Evolutionary conservation across 1,139 yeast genomes (phyloP), one percentile per base, ranked within the genome.

Genomic region (Scheffersomyces cryptocercus): DNA sequence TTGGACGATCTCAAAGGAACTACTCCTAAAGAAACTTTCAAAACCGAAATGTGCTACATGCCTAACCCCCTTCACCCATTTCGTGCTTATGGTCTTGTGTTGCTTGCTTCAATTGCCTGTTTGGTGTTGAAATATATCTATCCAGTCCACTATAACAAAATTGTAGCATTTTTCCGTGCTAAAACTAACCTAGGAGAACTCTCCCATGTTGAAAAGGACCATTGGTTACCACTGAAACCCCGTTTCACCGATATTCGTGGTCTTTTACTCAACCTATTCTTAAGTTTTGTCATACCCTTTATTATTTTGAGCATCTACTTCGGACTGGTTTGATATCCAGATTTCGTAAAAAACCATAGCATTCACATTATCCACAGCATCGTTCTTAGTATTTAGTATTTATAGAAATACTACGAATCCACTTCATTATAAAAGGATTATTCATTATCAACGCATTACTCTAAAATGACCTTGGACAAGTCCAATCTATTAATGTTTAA

Each of bases 11-110:
- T 47, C 11, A 38, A 42, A 26, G 38, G 41, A 4, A 36, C 37
- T 14, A 30, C 37, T 28, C 33, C 43, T 7, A 11, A 29, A 11
- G 40, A 37, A 12, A 68, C 76, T 1, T 67, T 65, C 50, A 64
- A 69, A 36, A 81, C 91, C 0, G 64, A 74, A 33, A 74, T 85
- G 59, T 90, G 97, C 57, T 81, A 79, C 51, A 65, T 88, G 61
- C 95, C 96, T 1, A 73, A 75, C 32, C 95, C 96, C 1, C 85
- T 77, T 52, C 57, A 62, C 28, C 78, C 90, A 1, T 46, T 82
- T 10, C 63, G 64, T 28, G 50, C 64, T 14, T 83, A 82, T 52
- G 46, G 58, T 1, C 29, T 57, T 5, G 28, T 58, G 2, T 46
- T 60, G 7, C 5, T 56, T 0, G 16, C 36, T 7, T 38, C 49